Evolutionary conservation across 306 rosid species (phyloP), one percentile per base, ranked within the genome.

Genomic region (Luffa aegyptiaca): DNA sequence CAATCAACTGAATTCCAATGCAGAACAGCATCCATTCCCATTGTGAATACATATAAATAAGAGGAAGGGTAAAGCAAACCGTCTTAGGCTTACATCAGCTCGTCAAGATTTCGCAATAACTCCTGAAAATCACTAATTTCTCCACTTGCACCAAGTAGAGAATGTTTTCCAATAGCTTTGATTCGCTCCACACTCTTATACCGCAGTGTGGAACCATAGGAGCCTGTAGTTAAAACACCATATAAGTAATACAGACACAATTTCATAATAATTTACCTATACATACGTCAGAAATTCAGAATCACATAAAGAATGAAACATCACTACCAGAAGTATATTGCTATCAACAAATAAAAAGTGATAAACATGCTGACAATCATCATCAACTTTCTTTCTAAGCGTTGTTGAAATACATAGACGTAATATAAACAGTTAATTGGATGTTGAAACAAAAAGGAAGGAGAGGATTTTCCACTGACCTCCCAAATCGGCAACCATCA

Each of bases 121-220:
- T 93, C 95, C 88, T 93, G 99, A 82, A 92, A 95, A 61, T 95
- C 99, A 85, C 99, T 95, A 68, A 95, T 84, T 88, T 95, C 99
- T 75, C 99, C 99, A 48, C 96, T 95, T 66, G 93, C 99, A 42
- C 97, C 97, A 16, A 95, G 90, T 75, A 95, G 92, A 78, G 97
- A 89, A 87, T 93, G 97, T 41, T 95, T 95, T 80, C 97, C 97
- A 73, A 93, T 68, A 21, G 94, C 88, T 89, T 92, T 95, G 83
- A 95, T 69, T 53, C 99, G 89, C 76, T 90, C 97, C 64, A 95
- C 87, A 56, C 93, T 93, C 90, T 95, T 95, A 85, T 93, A 93
- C 57, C 99, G 90, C 88, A 93, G 85, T 35, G 97, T 95, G 78
- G 97, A 95, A 69, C 97, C 99, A 85, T 95, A 93, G 6, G 99